A percentile compares a stretch with the other conserved stretches of the same genome.
These are phyloP conservation scores for Sporothrix euskadiensis DNA, from an alignment of 2,329 filamentous ascomycete genomes.

Conservation along the genomic window DNA sequence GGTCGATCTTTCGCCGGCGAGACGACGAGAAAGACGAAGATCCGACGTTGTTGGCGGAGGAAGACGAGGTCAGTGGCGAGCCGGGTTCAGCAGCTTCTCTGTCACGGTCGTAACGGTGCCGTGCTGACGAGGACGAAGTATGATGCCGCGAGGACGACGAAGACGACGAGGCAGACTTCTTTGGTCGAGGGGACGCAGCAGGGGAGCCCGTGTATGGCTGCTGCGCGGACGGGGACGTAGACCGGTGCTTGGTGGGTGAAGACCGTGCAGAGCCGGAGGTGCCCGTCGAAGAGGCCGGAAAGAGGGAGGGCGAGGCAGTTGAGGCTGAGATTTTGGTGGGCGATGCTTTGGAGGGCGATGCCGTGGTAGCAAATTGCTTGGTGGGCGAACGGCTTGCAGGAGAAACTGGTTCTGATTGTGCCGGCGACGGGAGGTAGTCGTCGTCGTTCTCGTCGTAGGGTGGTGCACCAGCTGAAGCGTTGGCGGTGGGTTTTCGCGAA, in stretches of 20 bases:
- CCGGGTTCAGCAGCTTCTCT: neutral
- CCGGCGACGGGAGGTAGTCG: conserved; percentile 34
- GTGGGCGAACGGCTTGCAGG: conserved; percentile 37
- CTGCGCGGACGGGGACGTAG: conserved; percentile 13
- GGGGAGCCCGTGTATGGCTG: neutral
- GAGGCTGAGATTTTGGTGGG: conserved; percentile 20
- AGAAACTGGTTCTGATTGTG: conserved; percentile 29
- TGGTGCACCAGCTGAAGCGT: conserved; percentile 32
- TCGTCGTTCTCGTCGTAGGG: conserved; percentile 44
- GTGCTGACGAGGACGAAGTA: conserved; percentile 5
- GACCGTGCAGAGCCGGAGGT: conserved; percentile 26
- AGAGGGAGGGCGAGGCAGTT: conserved; percentile 4
- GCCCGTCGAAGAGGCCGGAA: conserved; percentile 6
- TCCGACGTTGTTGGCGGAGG: conserved; percentile 19
- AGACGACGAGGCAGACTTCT: conserved; percentile 18
- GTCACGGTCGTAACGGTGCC: conserved; percentile 13
- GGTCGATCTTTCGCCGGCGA: conserved; percentile 59
- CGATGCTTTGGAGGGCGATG: conserved; percentile 26
- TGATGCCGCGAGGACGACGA: conserved; percentile 21
- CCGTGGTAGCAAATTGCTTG: conserved; percentile 36
- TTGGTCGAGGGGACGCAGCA: conserved; percentile 19
- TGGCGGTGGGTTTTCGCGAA: conserved; percentile 48
- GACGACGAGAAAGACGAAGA: conserved; percentile 48
- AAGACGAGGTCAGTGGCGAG: conserved; percentile 15
- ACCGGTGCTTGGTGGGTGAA: conserved; percentile 34